These are phyloP conservation scores for Fraxinus angustifolia DNA, from an alignment of 305 asterid species.

Conservation along the genomic window DNA sequence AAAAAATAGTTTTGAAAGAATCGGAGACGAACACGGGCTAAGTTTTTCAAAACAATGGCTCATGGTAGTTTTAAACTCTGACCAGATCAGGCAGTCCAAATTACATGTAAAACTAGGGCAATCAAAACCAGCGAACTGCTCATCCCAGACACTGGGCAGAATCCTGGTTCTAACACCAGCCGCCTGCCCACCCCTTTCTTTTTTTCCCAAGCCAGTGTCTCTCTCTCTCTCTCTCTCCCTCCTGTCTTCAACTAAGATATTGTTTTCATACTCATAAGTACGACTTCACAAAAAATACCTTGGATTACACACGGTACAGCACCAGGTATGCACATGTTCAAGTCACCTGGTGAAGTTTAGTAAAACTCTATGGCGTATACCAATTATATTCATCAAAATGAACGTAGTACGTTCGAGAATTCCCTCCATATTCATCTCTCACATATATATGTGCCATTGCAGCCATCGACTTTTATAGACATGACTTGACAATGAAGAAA, in stretches of 20 bases:
- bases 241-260: not conserved
- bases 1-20: too few relatives aligned
- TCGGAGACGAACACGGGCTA: not conserved
- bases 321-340: not conserved
- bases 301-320: not conserved
- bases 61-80: too few relatives aligned
- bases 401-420: not conserved
- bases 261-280: not conserved
- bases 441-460: not conserved
- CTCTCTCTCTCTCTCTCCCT: not conserved
- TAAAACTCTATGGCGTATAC: not conserved
- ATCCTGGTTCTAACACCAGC: not conserved
- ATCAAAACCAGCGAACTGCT: not conserved
- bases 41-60: too few relatives aligned
- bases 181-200: not conserved
- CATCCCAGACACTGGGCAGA: not conserved
- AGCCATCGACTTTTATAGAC: not conserved
- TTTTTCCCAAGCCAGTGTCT: not conserved
- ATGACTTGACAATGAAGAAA: not conserved
- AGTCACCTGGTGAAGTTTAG: not conserved
- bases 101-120: not conserved
- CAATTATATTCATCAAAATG: not conserved
- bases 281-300: not conserved
- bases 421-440: not conserved
- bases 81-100: too few relatives aligned